Percentiles rank a stretch among this genome's conserved stretches.
These are phyloP conservation scores for Rutstroemia sp. DNA, from an alignment of 2,329 filamentous ascomycete species.

Conservation along the genomic window DNA sequence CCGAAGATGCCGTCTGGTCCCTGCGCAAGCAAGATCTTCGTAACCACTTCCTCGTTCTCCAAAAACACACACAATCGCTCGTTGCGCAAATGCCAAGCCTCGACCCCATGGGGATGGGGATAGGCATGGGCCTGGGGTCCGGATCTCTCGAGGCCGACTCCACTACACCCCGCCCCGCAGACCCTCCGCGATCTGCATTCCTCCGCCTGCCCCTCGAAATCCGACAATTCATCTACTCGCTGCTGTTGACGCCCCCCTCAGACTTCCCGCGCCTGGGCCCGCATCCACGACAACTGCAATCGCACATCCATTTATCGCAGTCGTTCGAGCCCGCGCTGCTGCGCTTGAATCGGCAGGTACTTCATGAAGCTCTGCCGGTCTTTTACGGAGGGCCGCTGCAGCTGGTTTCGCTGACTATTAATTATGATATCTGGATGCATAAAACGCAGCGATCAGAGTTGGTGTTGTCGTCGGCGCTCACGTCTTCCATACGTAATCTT, in stretches of 20 bases:
- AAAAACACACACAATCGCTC: conserved; percentile 18
- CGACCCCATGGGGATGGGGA: conserved; percentile 7
- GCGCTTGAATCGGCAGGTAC: conserved; percentile 20
- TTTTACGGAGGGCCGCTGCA: conserved; percentile 21
- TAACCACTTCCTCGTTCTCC: conserved; percentile 19
- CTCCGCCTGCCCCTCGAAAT: conserved; percentile 22
- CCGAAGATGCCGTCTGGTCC: conserved; percentile 20
- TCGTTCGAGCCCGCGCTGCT: conserved; percentile 18
- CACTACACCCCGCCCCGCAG: not conserved
- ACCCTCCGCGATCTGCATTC: conserved; percentile 11
- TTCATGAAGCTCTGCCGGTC: conserved; percentile 21
- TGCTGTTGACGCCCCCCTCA: conserved; percentile 13
- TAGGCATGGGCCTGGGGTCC: not conserved
- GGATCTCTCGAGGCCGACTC: no score
- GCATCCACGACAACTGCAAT: conserved; percentile 25
- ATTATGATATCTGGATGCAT: conserved; percentile 25
- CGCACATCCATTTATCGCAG: conserved; percentile 20
- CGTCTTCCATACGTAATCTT: conserved; percentile 21
- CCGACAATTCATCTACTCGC: conserved; percentile 18
- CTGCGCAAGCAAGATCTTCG: conserved; percentile 22
- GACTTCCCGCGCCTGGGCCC: conserved; percentile 18
- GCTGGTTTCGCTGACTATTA: conserved; percentile 17
- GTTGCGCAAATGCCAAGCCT: not conserved
- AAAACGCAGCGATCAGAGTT: conserved; percentile 21
- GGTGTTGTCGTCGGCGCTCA: conserved; percentile 17